Percentiles rank a stretch among this genome's conserved stretches.
Conservation (phyloP, 164 flowering plant genomes). For the Magnolia sinica region DNA sequence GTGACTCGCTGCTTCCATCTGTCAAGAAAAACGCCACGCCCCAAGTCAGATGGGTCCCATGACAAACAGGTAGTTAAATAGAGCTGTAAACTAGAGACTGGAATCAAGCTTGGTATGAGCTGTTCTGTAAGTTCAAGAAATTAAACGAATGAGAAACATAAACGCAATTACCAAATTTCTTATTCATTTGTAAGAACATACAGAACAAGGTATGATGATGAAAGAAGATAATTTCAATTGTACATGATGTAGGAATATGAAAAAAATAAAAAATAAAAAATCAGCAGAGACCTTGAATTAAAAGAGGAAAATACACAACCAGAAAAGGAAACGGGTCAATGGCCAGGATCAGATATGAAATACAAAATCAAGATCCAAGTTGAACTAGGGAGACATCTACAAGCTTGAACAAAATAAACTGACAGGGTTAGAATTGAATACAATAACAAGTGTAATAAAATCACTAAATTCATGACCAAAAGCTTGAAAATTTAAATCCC, state of each 20-base stretch:
- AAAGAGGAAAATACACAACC: background rate
- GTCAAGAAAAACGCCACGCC: conserved; percentile 13
- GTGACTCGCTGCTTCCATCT: conserved; percentile 51
- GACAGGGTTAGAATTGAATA: background rate
- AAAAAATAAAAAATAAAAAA: no score
- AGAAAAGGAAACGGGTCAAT: background rate
- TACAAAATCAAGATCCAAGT: background rate
- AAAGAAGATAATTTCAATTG: no score
- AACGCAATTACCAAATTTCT: no score
- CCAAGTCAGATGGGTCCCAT: conserved; percentile 5
- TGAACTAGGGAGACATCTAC: background rate
- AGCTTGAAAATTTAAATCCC: background rate
- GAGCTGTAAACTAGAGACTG: no score
- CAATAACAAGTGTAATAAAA: background rate
- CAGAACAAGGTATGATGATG: no score
- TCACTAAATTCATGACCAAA: background rate
- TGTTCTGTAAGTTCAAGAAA: no score
- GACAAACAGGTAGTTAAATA: background rate
- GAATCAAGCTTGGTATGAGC: no score
- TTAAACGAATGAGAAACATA: no score
- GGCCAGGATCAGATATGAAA: background rate
- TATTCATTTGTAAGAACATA: no score
- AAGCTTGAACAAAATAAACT: background rate
- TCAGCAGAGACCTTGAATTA: no score
- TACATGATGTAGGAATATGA: no score